Base-by-base conservation (phyloP, 2,329 filamentous ascomycete species). In the Xylaria sp. region DNA sequence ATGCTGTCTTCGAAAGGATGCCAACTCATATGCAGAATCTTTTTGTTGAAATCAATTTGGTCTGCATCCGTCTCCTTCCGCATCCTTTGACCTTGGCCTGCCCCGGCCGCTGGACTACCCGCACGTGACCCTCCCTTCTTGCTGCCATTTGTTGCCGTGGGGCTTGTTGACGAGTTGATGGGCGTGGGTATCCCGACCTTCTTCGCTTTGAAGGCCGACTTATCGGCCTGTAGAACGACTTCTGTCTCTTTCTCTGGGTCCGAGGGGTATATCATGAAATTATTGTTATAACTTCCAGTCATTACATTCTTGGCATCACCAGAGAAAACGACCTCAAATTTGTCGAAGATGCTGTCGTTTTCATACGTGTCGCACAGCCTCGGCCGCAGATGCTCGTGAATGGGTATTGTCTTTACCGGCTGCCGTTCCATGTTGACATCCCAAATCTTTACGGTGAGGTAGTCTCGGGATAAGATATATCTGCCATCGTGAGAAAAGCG, bases 1-100 rank as follows among this genome's bases (percentile, higher is more conserved):
- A 99, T 99, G 84, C 95, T 98, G 84, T 99, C 95, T 84, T 99
- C 96, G 78, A 97, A 98, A 58, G 96, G 96, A 90, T 99, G 96
- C 96, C 96, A 99, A 84, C 95, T 98, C 96, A 99, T 99, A 82
- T 99, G 96, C 80, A 99, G 82, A 77, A 99, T 99, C 89, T 99
- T 99, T 89, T 98, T 99, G 88, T 98, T 98, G 84, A 98, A 99
- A 83, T 99, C 96, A 82, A 98, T 98, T 84, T 98, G 95, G 82
- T 99, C 95, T 67, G 96, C 96, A 82, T 99, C 96, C 63, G 96
- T 99, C 85, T 99, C 96, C 85, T 98, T 98, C 78, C 94, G 91
- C 96, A 99, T 98, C 76, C 96, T 89, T 80, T 96, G 94, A 66
- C 94, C 94, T 78, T 94, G 92, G 54, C 91, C 92, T 64, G 88